These are phyloP conservation scores for Trichocladium uniseriatum DNA, from an alignment of 495 filamentous ascomycete genomes.

Conservation along the genomic window DNA sequence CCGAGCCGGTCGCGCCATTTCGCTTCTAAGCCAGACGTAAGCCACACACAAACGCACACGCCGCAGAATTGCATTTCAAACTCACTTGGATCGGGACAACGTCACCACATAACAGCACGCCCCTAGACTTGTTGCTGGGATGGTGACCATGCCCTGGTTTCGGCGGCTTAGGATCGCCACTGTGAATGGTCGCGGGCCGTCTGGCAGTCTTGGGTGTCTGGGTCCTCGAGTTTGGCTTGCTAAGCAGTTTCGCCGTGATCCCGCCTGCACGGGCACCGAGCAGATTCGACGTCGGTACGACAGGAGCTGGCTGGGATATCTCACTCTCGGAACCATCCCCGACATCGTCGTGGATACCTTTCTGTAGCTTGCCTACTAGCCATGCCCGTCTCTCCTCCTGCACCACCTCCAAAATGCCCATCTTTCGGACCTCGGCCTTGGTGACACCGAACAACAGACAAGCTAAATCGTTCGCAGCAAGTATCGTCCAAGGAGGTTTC, in stretches of 20 bases:
- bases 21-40: constrained; percentile 55
- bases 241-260: constrained; percentile 76
- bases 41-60: background rate
- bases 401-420: constrained; percentile 93
- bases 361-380: constrained; percentile 77
- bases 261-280: constrained; percentile 59
- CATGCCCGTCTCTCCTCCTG: constrained; percentile 77
- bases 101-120: constrained; percentile 89
- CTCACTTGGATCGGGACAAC: constrained; percentile 71
- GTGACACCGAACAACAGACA: constrained; percentile 95
- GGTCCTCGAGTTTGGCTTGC: constrained; percentile 71
- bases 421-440: constrained; percentile 82
- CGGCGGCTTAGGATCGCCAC: constrained; percentile 54
- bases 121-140: constrained; percentile 65
- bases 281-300: constrained; percentile 38
- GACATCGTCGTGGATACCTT: constrained; percentile 35
- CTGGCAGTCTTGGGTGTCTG: constrained; percentile 38
- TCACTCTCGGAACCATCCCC: constrained; percentile 37
- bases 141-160: constrained; percentile 47
- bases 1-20: constrained; percentile 81
- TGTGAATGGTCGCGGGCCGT: constrained; percentile 66
- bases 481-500: constrained; percentile 83
- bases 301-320: constrained; percentile 36
- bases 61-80: background rate
- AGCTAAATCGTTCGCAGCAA: constrained; percentile 93